phyloP scores from a whole-genome alignment of 306 rosid genomes.

The Inga oerstediana region DNA sequence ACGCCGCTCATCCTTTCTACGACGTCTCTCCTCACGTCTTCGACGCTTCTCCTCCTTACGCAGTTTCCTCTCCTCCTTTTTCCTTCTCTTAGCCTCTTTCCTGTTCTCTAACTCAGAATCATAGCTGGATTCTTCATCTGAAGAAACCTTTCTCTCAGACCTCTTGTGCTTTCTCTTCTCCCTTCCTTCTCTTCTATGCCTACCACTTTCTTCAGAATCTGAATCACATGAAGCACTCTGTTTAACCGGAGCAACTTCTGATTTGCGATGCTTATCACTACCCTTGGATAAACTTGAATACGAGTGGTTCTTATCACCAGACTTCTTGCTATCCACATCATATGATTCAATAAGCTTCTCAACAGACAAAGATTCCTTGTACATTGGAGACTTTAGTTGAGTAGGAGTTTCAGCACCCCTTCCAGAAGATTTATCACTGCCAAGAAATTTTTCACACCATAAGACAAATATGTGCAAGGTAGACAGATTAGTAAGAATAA shows the following conservation, averaged over 20 bases:
- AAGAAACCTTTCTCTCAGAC: slow-evolving; percentile 67
- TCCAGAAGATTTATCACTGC: slow-evolving; percentile 55
- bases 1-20: slow-evolving; percentile 73
- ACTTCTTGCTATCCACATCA: slow-evolving; percentile 47
- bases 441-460: slow-evolving; percentile 34
- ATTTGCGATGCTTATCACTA: slow-evolving; percentile 37
- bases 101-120: slow-evolving; percentile 79
- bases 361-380: slow-evolving; percentile 46
- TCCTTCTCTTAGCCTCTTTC: slow-evolving; percentile 81
- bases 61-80: slow-evolving; percentile 77
- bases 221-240: slow-evolving; percentile 51
- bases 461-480: slow-evolving; percentile 33
- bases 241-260: slow-evolving; percentile 42
- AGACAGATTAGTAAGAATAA: slow-evolving; percentile 15
- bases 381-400: slow-evolving; percentile 47
- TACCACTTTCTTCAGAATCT: slow-evolving; percentile 69
- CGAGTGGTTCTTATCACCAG: slow-evolving; percentile 51
- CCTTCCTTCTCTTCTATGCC: slow-evolving; percentile 56
- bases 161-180: slow-evolving; percentile 76
- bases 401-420: slow-evolving; percentile 45
- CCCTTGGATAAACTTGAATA: slow-evolving; percentile 46
- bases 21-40: slow-evolving; percentile 76
- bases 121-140: slow-evolving; percentile 67
- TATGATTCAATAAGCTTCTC: slow-evolving; percentile 50
- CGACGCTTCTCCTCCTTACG: slow-evolving; percentile 90